These are phyloP conservation scores for Leccinum insolens DNA, from an alignment of 1,284 basidiomycete species.

Conservation along the genomic window DNA sequence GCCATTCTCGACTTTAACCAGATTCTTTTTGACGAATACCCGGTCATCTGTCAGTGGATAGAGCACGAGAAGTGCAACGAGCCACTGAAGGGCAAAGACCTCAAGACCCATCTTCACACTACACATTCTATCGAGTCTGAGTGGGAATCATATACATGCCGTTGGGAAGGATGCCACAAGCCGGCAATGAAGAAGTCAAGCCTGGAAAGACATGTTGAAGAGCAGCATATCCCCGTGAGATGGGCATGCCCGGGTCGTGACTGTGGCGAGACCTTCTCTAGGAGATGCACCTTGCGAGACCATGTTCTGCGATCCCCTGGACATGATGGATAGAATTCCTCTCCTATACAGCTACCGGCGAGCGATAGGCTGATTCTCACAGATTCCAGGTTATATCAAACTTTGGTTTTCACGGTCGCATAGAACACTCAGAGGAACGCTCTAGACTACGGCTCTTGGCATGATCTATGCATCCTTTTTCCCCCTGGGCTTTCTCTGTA, in stretches of 20 bases:
- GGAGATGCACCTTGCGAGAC: neutral
- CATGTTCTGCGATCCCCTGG: slow-evolving; percentile 4
- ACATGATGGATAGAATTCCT: neutral
- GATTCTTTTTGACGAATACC: slow-evolving; percentile 2
- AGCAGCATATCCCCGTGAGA: slow-evolving; percentile 12
- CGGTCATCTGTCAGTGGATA: slow-evolving; percentile 11
- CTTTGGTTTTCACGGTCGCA: neutral
- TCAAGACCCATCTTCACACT: slow-evolving; percentile 8
- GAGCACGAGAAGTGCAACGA: slow-evolving; percentile 5
- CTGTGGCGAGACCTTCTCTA: slow-evolving; percentile 10
- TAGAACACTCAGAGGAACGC: neutral
- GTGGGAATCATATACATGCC: slow-evolving; percentile 11
- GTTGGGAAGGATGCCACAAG: slow-evolving; percentile 10
- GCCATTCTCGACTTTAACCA: slow-evolving; percentile 10
- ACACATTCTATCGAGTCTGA: slow-evolving; percentile 11
- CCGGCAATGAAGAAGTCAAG: slow-evolving; percentile 7
- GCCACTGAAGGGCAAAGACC: neutral
- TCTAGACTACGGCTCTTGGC: neutral
- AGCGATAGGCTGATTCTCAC: neutral
- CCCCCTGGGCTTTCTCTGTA: neutral
- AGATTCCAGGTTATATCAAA: slow-evolving; percentile 1
- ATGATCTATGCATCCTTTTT: neutral
- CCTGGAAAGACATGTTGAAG: slow-evolving; percentile 16
- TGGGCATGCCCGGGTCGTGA: slow-evolving; percentile 14
- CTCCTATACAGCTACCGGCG: slow-evolving; percentile 3